A percentile compares a stretch with the other conserved stretches of the same genome.
Conservation (phyloP, 1,139 yeast species). For the Diutina siamensis region DNA sequence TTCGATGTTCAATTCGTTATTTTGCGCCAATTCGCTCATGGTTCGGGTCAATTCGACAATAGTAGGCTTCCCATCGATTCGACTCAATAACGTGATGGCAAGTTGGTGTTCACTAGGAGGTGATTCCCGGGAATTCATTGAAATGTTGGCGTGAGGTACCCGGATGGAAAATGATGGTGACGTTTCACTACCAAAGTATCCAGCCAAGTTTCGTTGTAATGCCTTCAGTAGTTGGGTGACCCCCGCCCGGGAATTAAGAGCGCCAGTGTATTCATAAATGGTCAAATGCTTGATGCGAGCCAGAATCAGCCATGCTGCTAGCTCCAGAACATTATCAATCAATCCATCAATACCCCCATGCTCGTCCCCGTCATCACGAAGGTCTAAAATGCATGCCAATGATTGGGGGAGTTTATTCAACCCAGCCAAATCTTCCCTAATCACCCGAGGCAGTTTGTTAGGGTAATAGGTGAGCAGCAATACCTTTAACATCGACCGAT, state of each 20-base stretch:
- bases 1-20: slow-evolving; percentile 46
- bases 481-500: slow-evolving; percentile 45
- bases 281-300: slow-evolving; percentile 67
- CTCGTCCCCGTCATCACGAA: slow-evolving; percentile 66
- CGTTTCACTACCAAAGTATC: slow-evolving; percentile 64
- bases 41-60: slow-evolving; percentile 82
- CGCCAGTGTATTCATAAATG: slow-evolving; percentile 74
- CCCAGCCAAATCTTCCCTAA: slow-evolving; percentile 69
- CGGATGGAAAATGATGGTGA: slow-evolving; percentile 50
- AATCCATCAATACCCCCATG: slow-evolving; percentile 85
- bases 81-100: slow-evolving; percentile 54
- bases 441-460: slow-evolving; percentile 73
- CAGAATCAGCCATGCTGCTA: slow-evolving; percentile 79
- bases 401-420: slow-evolving; percentile 68
- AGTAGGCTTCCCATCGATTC: slow-evolving; percentile 81
- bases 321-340: slow-evolving; percentile 62
- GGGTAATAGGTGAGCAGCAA: slow-evolving; percentile 66
- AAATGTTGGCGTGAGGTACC: slow-evolving; percentile 49
- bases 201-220: slow-evolving; percentile 47
- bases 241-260: slow-evolving; percentile 32
- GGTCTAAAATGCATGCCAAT: slow-evolving; percentile 59
- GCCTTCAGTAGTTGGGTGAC: slow-evolving; percentile 48
- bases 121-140: not conserved
- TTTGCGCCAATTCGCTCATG: slow-evolving; percentile 63
- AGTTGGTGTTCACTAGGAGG: slow-evolving; percentile 29